phyloP scores from a whole-genome alignment of 805 yeast species.

The Candida ascalaphidarum region DNA sequence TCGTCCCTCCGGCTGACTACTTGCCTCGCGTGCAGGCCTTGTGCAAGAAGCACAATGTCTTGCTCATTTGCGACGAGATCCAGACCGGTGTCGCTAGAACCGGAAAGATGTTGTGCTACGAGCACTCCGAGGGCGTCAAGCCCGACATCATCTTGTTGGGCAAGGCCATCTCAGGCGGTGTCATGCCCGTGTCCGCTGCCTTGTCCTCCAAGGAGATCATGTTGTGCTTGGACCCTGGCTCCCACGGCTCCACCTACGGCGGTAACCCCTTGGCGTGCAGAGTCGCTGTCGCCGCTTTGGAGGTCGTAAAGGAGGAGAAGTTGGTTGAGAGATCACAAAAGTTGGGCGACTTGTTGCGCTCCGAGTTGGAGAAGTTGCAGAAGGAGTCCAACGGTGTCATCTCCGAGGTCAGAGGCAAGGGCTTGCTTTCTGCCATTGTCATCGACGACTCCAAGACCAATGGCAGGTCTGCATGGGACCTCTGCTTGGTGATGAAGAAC shows the following conservation, averaged over 20 bases:
- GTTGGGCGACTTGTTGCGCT: conserved; percentile 63
- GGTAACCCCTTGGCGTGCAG: conserved; percentile 94
- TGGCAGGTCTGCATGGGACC: conserved; percentile 94
- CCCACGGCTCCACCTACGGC: conserved; percentile 97
- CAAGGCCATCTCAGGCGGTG: conserved; percentile 95
- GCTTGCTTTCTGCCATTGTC: conserved; percentile 84
- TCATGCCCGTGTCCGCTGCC: conserved; percentile 85
- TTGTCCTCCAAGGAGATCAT: conserved; percentile 84
- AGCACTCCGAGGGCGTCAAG: conserved; percentile 68
- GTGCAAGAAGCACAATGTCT: conserved; percentile 76
- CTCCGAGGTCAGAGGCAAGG: conserved; percentile 70
- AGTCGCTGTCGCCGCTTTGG: conserved; percentile 87
- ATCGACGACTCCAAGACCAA: conserved; percentile 76
- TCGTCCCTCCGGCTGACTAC: conserved; percentile 84
- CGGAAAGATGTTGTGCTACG: conserved; percentile 86
- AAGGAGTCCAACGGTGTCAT: conserved; percentile 44
- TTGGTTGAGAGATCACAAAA: conserved; percentile 69
- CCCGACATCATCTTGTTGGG: conserved; percentile 90
- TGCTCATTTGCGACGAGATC: conserved; percentile 92
- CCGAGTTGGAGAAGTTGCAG: conserved; percentile 47
- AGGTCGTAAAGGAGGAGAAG: conserved; percentile 82
- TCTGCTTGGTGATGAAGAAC: conserved; percentile 82
- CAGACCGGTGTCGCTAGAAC: conserved; percentile 98
- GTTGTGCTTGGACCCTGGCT: conserved; percentile 86
- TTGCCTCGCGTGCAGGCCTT: conserved; percentile 61